Evolutionary conservation across 306 rosid species (phyloP), one percentile per base, ranked within the genome.

Genomic region (Lagenaria siceraria): DNA sequence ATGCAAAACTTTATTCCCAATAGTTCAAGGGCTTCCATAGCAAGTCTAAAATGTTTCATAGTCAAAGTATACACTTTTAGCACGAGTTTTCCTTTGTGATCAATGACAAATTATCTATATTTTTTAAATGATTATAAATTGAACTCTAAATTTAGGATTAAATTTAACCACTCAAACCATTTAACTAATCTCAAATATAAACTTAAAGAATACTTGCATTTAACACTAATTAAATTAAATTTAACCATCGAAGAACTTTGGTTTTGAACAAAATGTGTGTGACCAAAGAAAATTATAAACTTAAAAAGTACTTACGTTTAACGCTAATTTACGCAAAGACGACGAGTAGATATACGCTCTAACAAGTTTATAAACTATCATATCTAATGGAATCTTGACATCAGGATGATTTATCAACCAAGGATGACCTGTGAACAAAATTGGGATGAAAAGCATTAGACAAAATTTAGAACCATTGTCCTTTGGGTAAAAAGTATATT

Each of bases 291-390:
- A n/a, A n/a, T n/a, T n/a, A n/a, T n/a, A n/a, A n/a, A n/a, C n/a
- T n/a, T n/a, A n/a, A n/a, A n/a, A n/a, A n/a, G n/a, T n/a, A n/a
- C n/a, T n/a, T n/a, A n/a, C n/a, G n/a, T n/a, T 83, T 83, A 91
- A 81, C 8, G 97, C 97, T 68, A 93, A 83, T 89, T 89, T 91
- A n/a, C 90, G 89, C 51, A 91, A 80, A 72, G 94, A 84, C 75
- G 97, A 86, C 1, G 92, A 91, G 79, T 87, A 85, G 80, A 87
- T 83, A 79, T 91, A 91, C 72, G 87, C 85, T 82, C 84, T 87
- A 81, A 87, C 86, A 25, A 85, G 88, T 89, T 84, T 91, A 84
- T 77, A 87, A 74, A 89, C 83, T 82, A 91, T 85, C 88, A 87
- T 85, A 83, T 91, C 97, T 53, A 88, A 63, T 21, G 97, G 97